phyloP scores from a whole-genome alignment of 495 filamentous ascomycete genomes.

The Penicillium chermesinum region DNA sequence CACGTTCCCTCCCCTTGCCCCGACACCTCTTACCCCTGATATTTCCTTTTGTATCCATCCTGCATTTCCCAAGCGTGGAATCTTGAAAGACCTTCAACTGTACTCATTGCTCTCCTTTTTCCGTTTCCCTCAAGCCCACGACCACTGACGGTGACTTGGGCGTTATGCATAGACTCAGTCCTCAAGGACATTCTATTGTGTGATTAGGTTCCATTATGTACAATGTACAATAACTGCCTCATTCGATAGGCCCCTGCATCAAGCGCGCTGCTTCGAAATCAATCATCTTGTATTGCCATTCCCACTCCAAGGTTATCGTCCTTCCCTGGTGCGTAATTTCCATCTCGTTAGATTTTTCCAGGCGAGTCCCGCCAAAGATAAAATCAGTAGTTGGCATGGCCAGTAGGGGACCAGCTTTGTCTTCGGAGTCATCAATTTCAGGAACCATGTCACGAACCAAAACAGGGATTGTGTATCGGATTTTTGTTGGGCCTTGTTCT shows the following conservation, averaged over 20 bases:
- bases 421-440: background rate
- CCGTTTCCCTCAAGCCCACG: constrained; percentile 17
- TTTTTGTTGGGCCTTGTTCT: no score
- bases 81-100: constrained; percentile 10
- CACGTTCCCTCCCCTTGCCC: background rate
- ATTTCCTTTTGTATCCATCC: constrained; percentile 16
- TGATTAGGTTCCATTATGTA: constrained; percentile 24
- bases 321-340: constrained; percentile 10
- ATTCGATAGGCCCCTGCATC: constrained; percentile 28
- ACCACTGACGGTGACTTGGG: constrained; percentile 12
- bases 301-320: constrained; percentile 27
- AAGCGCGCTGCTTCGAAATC: constrained; percentile 31
- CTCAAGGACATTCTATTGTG: constrained; percentile 19
- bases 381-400: constrained; percentile 30
- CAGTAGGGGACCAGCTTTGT: constrained; percentile 16
- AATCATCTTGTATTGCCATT: constrained; percentile 45
- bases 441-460: constrained; percentile 13
- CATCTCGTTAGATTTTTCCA: constrained; percentile 3
- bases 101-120: constrained; percentile 14
- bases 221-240: constrained; percentile 27
- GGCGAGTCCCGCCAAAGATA: constrained; percentile 8
- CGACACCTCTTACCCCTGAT: constrained; percentile 2
- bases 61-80: background rate
- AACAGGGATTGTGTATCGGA: constrained; percentile 38
- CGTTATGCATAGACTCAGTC: constrained; percentile 25